A percentile compares a stretch with the other conserved stretches of the same genome.
phyloP scores from a whole-genome alignment of 768 basidiomycete genomes.

The Coprinopsis sp. region DNA sequence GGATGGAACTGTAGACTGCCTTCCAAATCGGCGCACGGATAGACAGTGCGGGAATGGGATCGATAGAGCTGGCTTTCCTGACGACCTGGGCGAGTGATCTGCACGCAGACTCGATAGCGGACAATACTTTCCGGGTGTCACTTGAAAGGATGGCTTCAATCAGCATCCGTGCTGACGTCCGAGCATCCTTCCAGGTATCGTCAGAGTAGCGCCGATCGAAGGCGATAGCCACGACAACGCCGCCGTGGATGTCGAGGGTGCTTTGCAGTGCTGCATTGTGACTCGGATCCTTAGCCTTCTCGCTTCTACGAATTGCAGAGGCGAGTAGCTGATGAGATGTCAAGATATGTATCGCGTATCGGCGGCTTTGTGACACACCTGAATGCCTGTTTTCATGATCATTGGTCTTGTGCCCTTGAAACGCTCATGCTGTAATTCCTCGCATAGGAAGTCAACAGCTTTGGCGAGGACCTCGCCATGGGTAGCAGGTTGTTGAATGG shows the following conservation, averaged over 20 bases:
- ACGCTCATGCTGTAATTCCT: constrained; percentile 76
- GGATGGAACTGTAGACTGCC: constrained; percentile 55
- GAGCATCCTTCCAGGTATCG: constrained; percentile 30
- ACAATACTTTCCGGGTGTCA: constrained; percentile 28
- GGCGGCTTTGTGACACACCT: constrained; percentile 41
- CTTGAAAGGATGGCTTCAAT: constrained; percentile 25
- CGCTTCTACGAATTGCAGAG: constrained; percentile 23
- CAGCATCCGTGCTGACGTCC: constrained; percentile 31
- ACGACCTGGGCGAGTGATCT: constrained; percentile 23
- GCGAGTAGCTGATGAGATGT: constrained; percentile 25
- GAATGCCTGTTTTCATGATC: constrained; percentile 55
- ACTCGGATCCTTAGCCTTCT: constrained; percentile 16
- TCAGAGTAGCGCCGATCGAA: constrained; percentile 29
- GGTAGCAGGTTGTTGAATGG: constrained; percentile 42
- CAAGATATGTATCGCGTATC: neutral
- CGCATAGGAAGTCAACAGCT: constrained; percentile 69
- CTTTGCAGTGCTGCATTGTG: constrained; percentile 21
- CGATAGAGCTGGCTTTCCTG: constrained; percentile 12
- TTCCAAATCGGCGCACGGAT: constrained; percentile 66
- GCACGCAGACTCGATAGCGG: constrained; percentile 29
- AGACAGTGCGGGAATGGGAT: constrained; percentile 29
- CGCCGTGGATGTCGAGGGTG: constrained; percentile 37
- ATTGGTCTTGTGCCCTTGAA: constrained; percentile 55
- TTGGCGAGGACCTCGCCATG: constrained; percentile 71
- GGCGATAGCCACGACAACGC: constrained; percentile 33